phyloP scores from a whole-genome alignment of 345 rosid genomes.

The Cardamine occulta region DNA sequence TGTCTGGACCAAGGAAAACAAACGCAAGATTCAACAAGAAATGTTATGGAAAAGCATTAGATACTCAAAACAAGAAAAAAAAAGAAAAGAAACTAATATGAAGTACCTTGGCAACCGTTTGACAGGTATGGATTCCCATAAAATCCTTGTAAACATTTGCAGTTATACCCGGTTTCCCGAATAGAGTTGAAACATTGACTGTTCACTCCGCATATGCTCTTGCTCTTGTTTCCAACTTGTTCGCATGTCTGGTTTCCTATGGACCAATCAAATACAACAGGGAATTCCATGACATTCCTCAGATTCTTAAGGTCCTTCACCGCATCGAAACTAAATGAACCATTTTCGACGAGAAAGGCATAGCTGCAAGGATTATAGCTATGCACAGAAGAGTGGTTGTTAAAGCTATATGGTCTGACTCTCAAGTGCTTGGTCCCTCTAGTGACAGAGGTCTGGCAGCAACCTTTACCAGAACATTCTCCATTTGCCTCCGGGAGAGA shows the following conservation, averaged over 20 bases:
- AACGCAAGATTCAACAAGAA: too few relatives aligned
- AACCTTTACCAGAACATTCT: neutral
- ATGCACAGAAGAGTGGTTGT: neutral
- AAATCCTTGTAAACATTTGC: too few relatives aligned
- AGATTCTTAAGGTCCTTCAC: neutral
- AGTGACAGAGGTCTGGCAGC: neutral
- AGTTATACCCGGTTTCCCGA: conserved; percentile 19
- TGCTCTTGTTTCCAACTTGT: too few relatives aligned
- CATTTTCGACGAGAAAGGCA: neutral
- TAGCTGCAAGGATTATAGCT: neutral
- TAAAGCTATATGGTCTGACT: too few relatives aligned
- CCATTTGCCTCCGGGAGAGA: neutral
- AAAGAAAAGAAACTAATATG: too few relatives aligned
- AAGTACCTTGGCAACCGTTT: conserved; percentile 38
- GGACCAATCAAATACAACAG: too few relatives aligned
- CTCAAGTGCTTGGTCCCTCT: too few relatives aligned
- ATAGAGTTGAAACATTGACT: neutral
- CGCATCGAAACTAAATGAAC: neutral
- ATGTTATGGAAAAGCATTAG: too few relatives aligned
- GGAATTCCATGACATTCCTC: too few relatives aligned
- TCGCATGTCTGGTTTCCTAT: too few relatives aligned
- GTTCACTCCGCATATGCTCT: neutral
- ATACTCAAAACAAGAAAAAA: neutral
- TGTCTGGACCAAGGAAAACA: neutral
- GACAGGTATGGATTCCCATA: conserved; percentile 43